phyloP scores from a whole-genome alignment of 179 eudicot species.

The Vitellaria paradoxa region DNA sequence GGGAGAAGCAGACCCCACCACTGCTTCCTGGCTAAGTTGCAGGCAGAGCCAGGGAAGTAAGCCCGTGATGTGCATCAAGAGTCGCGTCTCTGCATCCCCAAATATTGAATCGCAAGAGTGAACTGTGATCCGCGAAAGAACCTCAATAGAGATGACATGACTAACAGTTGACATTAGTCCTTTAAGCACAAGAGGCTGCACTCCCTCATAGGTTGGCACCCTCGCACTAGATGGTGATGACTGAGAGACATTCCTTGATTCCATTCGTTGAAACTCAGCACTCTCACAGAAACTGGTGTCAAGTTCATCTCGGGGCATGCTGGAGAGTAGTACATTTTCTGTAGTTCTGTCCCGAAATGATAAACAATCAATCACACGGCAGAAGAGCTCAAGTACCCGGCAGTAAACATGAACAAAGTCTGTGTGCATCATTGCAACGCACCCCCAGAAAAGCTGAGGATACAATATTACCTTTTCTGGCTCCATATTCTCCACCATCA shows the following conservation, averaged over 20 bases:
- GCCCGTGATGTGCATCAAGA: conserved; percentile 93
- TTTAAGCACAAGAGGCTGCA: conserved; percentile 96
- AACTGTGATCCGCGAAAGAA: conserved; percentile 86
- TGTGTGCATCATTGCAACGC: conserved; percentile 99
- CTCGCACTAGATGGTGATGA: conserved; percentile 42
- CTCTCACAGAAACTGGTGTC: conserved; percentile 46
- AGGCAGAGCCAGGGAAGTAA: conserved; percentile 96
- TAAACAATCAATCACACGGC: conserved; percentile 86
- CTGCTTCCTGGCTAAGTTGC: conserved; percentile 71
- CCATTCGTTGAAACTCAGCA: conserved; percentile 67
- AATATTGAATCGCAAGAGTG: conserved; percentile 93
- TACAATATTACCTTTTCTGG: conserved; percentile 95
- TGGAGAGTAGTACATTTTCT: conserved; percentile 92
- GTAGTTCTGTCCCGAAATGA: conserved; percentile 92
- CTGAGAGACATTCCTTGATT: conserved; percentile 50
- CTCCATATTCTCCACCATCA: conserved; percentile 99
- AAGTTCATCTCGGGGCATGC: conserved; percentile 95
- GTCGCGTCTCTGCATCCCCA: conserved; percentile 88
- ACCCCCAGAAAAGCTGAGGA: conserved; percentile 99
- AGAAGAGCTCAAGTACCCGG: conserved; percentile 94
- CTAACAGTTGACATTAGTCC: conserved; percentile 94
- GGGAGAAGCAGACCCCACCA: conserved; percentile 56
- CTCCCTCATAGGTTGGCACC: conserved; percentile 90
- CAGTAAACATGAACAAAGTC: conserved; percentile 96
- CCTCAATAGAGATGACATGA: conserved; percentile 87